Evolutionary conservation across 306 rosid genomes (phyloP), one percentile per base, ranked within the genome.

Genomic region (Cercis canadensis): DNA sequence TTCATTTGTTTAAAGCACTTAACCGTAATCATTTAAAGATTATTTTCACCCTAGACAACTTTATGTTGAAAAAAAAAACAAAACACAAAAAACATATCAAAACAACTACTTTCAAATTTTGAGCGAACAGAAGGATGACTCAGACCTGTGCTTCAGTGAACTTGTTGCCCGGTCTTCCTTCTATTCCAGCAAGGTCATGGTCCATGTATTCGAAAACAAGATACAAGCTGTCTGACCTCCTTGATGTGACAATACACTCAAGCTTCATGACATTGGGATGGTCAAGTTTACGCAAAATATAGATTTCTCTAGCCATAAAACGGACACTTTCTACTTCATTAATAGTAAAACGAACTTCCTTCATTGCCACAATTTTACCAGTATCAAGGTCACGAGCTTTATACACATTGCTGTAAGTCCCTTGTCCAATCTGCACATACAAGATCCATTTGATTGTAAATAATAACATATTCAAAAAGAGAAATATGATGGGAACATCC

Each of bases 151-250:
- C 59, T 70, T 90, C 96, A 1, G 91, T 83, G 62, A 94, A 89
- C 79, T 89, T 90, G 72, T 67, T 31, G 16, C 88, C 87, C 16
- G 81, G 92, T 39, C 72, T 63, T 59, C 87, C 87, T 57, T 86
- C 81, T 50, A 94, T 76, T 13, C 90, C 97, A 33, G 95, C 84
- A 45, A 94, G 96, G 83, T 91, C 97, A 79, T 94, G 99, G 4
- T 94, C 99, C 99, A 94, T 94, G 85, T 91, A 94, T 65, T 90
- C 97, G 32, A 94, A 94, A 55, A 94, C 90, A 77, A 94, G 99
- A 81, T 90, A 91, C 77, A 94, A 80, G 76, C 88, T 94, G 68
- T 85, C 72, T 14, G 99, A 90, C 17, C 77, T 79, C 81, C 77
- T 89, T n/a, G 99, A 94, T 32, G 99, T 85, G 47, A 94, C 86